Evolutionary conservation across 2,329 filamentous ascomycete genomes (phyloP), one percentile per base, ranked within the genome.

Genomic region (Pseudogymnoascus sp.): DNA sequence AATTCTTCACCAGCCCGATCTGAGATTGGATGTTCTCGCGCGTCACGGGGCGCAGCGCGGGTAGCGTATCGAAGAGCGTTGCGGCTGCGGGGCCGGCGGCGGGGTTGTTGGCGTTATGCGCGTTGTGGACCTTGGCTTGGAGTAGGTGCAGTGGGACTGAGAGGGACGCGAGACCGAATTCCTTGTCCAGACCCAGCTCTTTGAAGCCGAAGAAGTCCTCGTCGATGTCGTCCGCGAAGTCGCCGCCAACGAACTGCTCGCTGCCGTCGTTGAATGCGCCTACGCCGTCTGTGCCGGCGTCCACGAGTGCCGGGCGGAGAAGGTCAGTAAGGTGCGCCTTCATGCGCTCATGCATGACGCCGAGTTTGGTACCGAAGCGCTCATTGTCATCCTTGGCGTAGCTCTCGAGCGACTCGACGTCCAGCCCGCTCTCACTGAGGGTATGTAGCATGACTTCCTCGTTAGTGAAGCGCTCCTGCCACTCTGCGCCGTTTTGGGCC

Each of bases 201-300:
- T 92, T 93, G 84, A 99, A 98, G 28, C 95, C 95, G 72, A 99
- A 99, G 83, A 97, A 99, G 77, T 99, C 95, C 79, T 99, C 95
- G 65, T 93, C 93, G 11, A 99, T 89, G 70, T 99, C 95, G 74
- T 97, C 95, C 0, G 95, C 95, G 74, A 99, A 99, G 75, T 99
- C 95, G 66, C 95, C 95, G 53, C 90, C 91, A 59, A 97, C 88
- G 70, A 98, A 99, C 73, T 98, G 95, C 67, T 99, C 95, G 75
- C 92, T 96, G 67, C 93, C 93, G 70, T 99, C 95, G 66, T 96
- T 91, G 81, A 99, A 99, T 6, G 92, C 90, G 63, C 89, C 90
- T 4, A 89, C 92, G 37, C 93, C 95, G 72, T 98, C 95, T 33
- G 85, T 84, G 37, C 89, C 89, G 50, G 84, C 86, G 70, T 96